A percentile compares a stretch with the other conserved stretches of the same genome.
These are phyloP conservation scores for Chlamydomonas sp. DNA, from an alignment of 139 green algal genomes.

Conservation along the genomic window DNA sequence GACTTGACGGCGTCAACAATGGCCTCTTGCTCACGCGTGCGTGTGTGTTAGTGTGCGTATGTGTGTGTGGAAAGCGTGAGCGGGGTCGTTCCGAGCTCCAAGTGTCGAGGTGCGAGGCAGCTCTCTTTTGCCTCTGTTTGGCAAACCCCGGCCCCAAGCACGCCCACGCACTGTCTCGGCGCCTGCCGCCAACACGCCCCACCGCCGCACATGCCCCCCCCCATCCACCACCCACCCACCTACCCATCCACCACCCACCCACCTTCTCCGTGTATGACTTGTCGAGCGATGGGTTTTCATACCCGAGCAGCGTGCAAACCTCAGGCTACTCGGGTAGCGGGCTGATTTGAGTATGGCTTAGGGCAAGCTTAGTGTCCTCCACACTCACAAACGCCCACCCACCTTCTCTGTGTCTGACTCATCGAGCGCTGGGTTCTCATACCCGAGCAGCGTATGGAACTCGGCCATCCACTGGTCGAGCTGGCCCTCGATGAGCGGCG, in stretches of 20 bases:
- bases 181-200: not conserved
- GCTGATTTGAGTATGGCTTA: not conserved
- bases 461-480: conserved; percentile 85
- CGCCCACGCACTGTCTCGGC: too few relatives aligned
- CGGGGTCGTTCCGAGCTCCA: too few relatives aligned
- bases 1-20: conserved; percentile 59
- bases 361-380: too few relatives aligned
- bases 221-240: not conserved
- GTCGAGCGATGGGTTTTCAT: conserved; percentile 43
- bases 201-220: too few relatives aligned
- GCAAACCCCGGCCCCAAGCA: too few relatives aligned
- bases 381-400: conserved; percentile 56
- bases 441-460: conserved; percentile 71
- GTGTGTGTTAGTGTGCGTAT: too few relatives aligned
- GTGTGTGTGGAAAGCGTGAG: too few relatives aligned
- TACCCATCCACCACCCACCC: conserved; percentile 4
- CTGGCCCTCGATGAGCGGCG: conserved; percentile 83
- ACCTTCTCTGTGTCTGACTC: conserved; percentile 65
- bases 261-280: conserved; percentile 64
- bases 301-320: conserved; percentile 45
- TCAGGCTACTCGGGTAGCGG: not conserved
- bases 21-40: too few relatives aligned
- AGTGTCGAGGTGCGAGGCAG: too few relatives aligned
- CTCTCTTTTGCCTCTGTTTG: too few relatives aligned
- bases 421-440: conserved; percentile 44